Evolutionary conservation across 2,329 filamentous ascomycete genomes (phyloP).

Genomic region (Hypoxylon sp.): DNA sequence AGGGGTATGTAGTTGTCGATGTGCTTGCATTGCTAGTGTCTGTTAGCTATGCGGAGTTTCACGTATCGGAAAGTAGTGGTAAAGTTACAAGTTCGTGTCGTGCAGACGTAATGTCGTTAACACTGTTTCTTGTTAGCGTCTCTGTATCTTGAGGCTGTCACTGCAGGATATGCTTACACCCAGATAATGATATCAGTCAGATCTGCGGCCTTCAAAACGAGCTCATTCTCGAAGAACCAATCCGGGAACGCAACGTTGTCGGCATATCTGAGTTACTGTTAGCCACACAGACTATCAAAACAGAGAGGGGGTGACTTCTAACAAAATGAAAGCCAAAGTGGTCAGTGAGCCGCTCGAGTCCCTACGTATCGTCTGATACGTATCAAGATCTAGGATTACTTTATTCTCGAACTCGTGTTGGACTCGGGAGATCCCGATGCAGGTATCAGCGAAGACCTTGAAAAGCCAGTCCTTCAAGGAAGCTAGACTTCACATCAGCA

Average conservation of each 20-base stretch:
- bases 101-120: slow-evolving; percentile 15
- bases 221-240: slow-evolving; percentile 13
- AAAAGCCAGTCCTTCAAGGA: slow-evolving; percentile 14
- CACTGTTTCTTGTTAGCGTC: slow-evolving; percentile 1
- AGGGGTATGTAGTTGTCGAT: slow-evolving; percentile 16
- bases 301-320: neutral
- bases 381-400: slow-evolving; percentile 10
- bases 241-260: slow-evolving; percentile 9
- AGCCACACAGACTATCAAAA: neutral
- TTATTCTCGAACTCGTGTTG: slow-evolving; percentile 11
- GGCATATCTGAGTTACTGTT: neutral
- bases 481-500: neutral
- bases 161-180: slow-evolving; percentile 1
- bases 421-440: slow-evolving; percentile 3
- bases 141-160: neutral
- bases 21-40: slow-evolving; percentile 19
- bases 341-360: slow-evolving; percentile 4
- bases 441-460: slow-evolving; percentile 5
- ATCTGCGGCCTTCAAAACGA: slow-evolving; percentile 4
- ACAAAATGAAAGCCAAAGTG: slow-evolving; percentile 15
- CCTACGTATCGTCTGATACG: slow-evolving; percentile 11
- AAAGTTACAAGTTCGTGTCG: slow-evolving; percentile 14
- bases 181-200: slow-evolving; percentile 8
- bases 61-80: neutral
- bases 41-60: slow-evolving; percentile 5